Evolutionary conservation across 495 filamentous ascomycete genomes (phyloP).

Genomic region (Daldinia bambusicola): DNA sequence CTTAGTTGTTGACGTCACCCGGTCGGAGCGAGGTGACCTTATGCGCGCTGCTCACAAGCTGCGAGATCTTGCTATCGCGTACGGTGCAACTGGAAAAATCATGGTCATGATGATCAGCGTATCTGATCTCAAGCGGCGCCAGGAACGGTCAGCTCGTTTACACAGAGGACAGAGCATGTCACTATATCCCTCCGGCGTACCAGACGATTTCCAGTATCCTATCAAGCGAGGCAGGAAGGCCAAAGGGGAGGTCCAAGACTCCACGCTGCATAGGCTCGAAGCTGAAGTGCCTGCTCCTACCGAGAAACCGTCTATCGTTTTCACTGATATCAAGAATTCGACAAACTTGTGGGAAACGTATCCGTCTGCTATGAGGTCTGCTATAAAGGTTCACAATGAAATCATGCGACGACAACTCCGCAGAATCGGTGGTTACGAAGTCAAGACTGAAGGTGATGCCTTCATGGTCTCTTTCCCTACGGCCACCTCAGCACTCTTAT

Average conservation of each 20-base stretch:
- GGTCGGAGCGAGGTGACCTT: constrained; percentile 81
- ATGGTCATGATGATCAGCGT: constrained; percentile 99
- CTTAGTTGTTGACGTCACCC: constrained; percentile 88
- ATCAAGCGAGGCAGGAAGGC: constrained; percentile 71
- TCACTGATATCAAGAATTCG: constrained; percentile 99
- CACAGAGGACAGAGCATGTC: constrained; percentile 79
- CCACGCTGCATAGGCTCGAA: constrained; percentile 82
- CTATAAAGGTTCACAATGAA: constrained; percentile 95
- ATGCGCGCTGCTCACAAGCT: constrained; percentile 98
- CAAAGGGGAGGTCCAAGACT: constrained; percentile 79
- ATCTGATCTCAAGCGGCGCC: constrained; percentile 83
- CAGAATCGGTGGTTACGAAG: constrained; percentile 95
- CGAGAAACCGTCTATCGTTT: constrained; percentile 91
- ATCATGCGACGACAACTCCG: constrained; percentile 92
- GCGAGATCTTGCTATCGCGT: constrained; percentile 93
- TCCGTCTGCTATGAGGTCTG: constrained; percentile 91
- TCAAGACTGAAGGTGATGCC: constrained; percentile 99
- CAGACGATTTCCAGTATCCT: constrained; percentile 72
- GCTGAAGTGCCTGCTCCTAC: constrained; percentile 88
- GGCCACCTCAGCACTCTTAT: constrained; percentile 89
- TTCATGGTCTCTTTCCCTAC: constrained; percentile 99
- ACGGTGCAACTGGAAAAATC: constrained; percentile 90
- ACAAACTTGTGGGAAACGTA: constrained; percentile 97
- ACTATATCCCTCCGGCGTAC: constrained; percentile 75
- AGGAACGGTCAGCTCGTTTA: constrained; percentile 70